Evolutionary conservation across 768 basidiomycete genomes (phyloP), one percentile per base, ranked within the genome.

Genomic region (Piloderma croceum): DNA sequence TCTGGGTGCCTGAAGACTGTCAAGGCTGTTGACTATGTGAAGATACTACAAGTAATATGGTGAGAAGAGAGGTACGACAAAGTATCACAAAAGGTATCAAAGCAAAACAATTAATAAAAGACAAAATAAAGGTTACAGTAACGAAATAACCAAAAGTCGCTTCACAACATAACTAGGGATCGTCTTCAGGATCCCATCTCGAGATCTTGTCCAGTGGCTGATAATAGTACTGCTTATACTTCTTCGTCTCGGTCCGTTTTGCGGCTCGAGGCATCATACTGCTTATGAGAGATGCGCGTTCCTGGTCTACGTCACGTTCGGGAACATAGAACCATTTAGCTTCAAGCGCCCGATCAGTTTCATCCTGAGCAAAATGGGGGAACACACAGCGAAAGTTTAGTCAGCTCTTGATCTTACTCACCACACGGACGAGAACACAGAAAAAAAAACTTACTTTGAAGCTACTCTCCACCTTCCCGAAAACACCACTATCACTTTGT

Each of bases 211-310:
- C 80, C 44, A 89, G 60, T 7, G 86, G 86, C 21, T 71, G 70
- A 64, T 79, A 89, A 61, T 89, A 90, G 62, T 90, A 90, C 57
- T 86, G 82, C 59, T 89, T 89, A 46, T 81, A 83, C 63, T 86
- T 82, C 71, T 82, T 87, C 57, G 84, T 89, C 61, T 77, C 83
- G 34, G 64, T 79, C 39, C 86, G 64, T 62, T 87, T 89, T 40
- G 70, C 82, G 17, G 79, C 73, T 11, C 82, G 75, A 2, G 83
- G 83, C 83, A 85, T 84, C 69, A 85, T 77, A 45, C 76, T 79
- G 52, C 67, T 60, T 41, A 88, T 74, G 44, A 86, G 59, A 48
- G 65, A 57, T 22, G 83, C 83, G n/a, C 84, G 70, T 41, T 86
- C 84, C 48, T 68, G 67, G 54, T 88, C 83, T 50, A 73, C 68